A percentile compares a stretch with the other conserved stretches of the same genome.
phyloP scores from a whole-genome alignment of 2,329 filamentous ascomycete genomes.

The Rutstroemia sp. region DNA sequence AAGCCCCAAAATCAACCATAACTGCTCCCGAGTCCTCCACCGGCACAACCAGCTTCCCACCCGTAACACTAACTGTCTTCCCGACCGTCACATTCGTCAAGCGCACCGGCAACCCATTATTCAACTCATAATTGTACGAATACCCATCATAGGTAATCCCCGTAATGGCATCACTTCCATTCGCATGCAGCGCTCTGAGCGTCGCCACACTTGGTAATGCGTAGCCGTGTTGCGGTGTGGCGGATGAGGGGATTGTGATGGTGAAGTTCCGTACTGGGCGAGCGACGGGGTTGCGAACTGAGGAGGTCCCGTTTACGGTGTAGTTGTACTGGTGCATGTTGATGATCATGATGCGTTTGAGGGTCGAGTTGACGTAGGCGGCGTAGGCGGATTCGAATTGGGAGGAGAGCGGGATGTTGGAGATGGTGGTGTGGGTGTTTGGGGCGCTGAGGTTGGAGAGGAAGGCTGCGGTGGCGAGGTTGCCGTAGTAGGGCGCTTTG shows the following conservation, averaged over 20 bases:
- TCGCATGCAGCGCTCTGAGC: slow-evolving; percentile 47
- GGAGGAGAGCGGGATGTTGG: slow-evolving; percentile 37
- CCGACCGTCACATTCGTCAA: slow-evolving; percentile 47
- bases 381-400: slow-evolving; percentile 46
- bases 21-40: slow-evolving; percentile 38
- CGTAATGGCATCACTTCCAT: slow-evolving; percentile 56
- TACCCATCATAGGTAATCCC: slow-evolving; percentile 54
- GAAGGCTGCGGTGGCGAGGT: slow-evolving; percentile 49
- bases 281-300: slow-evolving; percentile 23
- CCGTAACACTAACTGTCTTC: slow-evolving; percentile 34
- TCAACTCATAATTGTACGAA: slow-evolving; percentile 55
- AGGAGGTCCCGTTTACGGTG: slow-evolving; percentile 35
- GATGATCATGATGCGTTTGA: slow-evolving; percentile 45
- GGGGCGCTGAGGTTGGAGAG: slow-evolving; percentile 36
- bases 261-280: slow-evolving; percentile 34
- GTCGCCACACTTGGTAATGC: slow-evolving; percentile 14
- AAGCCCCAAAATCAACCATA: slow-evolving; percentile 18
- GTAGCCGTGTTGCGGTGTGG: slow-evolving; percentile 12
- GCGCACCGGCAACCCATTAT: slow-evolving; percentile 43
- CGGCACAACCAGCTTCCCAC: slow-evolving; percentile 33
- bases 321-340: slow-evolving; percentile 56
- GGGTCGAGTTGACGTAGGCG: slow-evolving; percentile 38
- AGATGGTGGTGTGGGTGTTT: slow-evolving; percentile 34
- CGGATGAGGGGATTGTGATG: slow-evolving; percentile 31
- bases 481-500: slow-evolving; percentile 58